These are phyloP conservation scores for Sugiyamaella sp. DNA, from an alignment of 1,139 yeast species.

Conservation along the genomic window DNA sequence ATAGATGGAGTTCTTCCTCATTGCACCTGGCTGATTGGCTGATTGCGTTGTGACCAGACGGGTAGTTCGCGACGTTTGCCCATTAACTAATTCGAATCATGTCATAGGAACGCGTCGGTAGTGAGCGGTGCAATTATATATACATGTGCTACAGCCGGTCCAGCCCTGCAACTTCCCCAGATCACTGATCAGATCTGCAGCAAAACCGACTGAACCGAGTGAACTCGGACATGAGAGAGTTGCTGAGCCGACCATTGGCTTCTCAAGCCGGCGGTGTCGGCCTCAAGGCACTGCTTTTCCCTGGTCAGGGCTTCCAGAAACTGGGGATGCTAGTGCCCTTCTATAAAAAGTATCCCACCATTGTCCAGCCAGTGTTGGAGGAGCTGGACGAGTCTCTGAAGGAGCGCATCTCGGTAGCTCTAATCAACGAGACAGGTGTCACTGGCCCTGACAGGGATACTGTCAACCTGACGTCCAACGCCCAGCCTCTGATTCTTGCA, in stretches of 20 bases:
- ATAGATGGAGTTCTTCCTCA: no score
- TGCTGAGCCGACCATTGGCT: background rate
- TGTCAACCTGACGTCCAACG: conserved; percentile 50
- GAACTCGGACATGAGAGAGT: background rate
- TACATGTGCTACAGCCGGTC: no score
- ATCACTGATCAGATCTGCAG: no score
- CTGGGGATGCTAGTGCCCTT: conserved; percentile 42
- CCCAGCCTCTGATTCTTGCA: conserved; percentile 64
- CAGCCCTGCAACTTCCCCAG: no score
- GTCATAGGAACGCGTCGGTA: no score
- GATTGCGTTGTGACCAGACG: no score
- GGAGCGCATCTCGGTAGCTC: conserved; percentile 34
- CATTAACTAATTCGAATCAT: no score
- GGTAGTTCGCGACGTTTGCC: no score
- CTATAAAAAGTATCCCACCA: conserved; percentile 29
- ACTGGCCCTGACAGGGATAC: conserved; percentile 27
- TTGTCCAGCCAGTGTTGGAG: conserved; percentile 38
- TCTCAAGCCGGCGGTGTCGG: background rate
- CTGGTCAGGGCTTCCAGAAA: conserved; percentile 48
- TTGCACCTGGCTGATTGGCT: no score
- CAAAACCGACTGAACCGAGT: no score
- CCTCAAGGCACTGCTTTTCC: conserved; percentile 28
- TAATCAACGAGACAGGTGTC: conserved; percentile 29
- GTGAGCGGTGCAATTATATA: no score
- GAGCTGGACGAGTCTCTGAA: conserved; percentile 41